A percentile compares a stretch with the other conserved stretches of the same genome.
Evolutionary conservation across 2,329 filamentous ascomycete species (phyloP).

Genomic region (Tetracladium maxilliforme): DNA sequence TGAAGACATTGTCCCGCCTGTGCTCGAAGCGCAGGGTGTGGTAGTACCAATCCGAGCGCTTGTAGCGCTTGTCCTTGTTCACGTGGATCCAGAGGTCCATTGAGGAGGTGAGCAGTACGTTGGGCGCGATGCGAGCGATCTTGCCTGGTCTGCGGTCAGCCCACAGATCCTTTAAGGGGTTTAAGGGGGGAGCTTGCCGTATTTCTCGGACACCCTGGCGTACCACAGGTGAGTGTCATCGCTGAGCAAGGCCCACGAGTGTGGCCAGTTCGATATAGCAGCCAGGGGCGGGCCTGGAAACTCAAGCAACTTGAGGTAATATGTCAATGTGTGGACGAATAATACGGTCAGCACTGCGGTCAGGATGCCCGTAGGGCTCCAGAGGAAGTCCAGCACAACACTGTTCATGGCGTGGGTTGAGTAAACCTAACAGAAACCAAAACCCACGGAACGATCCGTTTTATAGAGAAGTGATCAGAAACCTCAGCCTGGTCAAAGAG

Average conservation of each 20-base stretch:
- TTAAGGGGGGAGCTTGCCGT: constrained; percentile 17
- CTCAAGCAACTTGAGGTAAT: no score
- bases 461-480: no score
- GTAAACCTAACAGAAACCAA: no score
- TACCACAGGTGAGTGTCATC: constrained; percentile 19
- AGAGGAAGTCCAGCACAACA: no score
- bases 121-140: constrained; percentile 25
- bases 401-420: no score
- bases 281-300: constrained; percentile 23
- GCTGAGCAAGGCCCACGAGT: constrained; percentile 14
- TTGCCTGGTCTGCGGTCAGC: constrained; percentile 14
- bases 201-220: constrained; percentile 17
- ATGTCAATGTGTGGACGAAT: no score
- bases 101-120: constrained; percentile 23
- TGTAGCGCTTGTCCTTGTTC: constrained; percentile 19
- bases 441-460: no score
- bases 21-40: constrained; percentile 34
- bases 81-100: constrained; percentile 21
- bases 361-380: no score
- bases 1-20: constrained; percentile 35
- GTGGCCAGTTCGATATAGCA: constrained; percentile 23
- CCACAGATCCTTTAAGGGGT: no score
- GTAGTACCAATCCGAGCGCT: constrained; percentile 28
- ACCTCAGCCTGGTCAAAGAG: no score
- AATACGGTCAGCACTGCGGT: no score